These are phyloP conservation scores for Dissoconium aciculare DNA, from an alignment of 2,329 filamentous ascomycete genomes.

Conservation along the genomic window DNA sequence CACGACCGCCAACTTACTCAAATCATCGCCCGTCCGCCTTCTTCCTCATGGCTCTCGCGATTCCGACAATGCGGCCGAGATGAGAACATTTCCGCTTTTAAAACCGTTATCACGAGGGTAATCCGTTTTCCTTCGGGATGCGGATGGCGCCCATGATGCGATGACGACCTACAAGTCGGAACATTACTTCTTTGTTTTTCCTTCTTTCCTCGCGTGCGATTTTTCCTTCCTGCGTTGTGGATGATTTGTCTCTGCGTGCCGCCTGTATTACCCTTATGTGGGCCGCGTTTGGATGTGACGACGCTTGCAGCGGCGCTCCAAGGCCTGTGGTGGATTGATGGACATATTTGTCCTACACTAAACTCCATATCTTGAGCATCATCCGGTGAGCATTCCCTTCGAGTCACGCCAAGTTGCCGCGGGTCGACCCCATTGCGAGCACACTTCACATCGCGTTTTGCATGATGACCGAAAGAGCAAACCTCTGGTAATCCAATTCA, in stretches of 20 bases:
- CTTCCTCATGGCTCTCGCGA: slow-evolving; percentile 41
- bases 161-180: slow-evolving; percentile 53
- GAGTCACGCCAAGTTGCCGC: too few relatives aligned
- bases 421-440: too few relatives aligned
- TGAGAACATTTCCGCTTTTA: slow-evolving; percentile 48
- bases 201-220: not conserved
- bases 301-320: too few relatives aligned
- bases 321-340: too few relatives aligned
- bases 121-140: too few relatives aligned
- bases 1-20: slow-evolving; percentile 54
- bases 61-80: slow-evolving; percentile 63
- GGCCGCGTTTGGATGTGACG: too few relatives aligned
- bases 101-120: slow-evolving; percentile 69
- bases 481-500: slow-evolving; percentile 37
- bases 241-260: too few relatives aligned
- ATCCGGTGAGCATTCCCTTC: too few relatives aligned
- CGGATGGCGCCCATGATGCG: slow-evolving; percentile 48
- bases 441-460: too few relatives aligned
- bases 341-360: slow-evolving; percentile 4
- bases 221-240: slow-evolving; percentile 3
- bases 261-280: too few relatives aligned
- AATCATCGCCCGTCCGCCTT: slow-evolving; percentile 52
- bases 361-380: too few relatives aligned
- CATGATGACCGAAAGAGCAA: slow-evolving; percentile 19
- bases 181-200: slow-evolving; percentile 26